These are phyloP conservation scores for Apiotrichum sp. DNA, from an alignment of 1,284 basidiomycete species.

Conservation along the genomic window DNA sequence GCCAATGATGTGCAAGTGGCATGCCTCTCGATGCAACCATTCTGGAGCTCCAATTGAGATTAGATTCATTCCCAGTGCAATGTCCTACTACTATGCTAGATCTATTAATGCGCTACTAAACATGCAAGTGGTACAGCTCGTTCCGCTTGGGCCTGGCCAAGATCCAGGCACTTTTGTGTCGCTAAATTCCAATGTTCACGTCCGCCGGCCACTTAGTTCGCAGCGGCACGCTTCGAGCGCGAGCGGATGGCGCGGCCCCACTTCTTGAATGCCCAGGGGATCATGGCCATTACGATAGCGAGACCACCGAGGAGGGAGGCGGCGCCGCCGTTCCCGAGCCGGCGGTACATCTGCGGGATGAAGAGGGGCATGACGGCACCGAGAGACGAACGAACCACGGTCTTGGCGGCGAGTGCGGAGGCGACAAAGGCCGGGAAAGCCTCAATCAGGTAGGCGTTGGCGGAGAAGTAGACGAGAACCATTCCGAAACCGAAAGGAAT, in stretches of 20 bases:
- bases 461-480: constrained; percentile 37
- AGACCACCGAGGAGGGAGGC: constrained; percentile 24
- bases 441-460: constrained; percentile 32
- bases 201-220: no score
- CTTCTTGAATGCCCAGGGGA: constrained; percentile 29
- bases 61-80: no score
- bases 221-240: constrained; percentile 27
- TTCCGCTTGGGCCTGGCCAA: no score
- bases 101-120: no score
- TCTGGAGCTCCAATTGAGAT: no score
- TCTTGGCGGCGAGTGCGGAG: constrained; percentile 66
- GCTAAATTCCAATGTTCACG: no score
- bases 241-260: constrained; percentile 24
- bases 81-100: no score
- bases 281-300: constrained; percentile 29
- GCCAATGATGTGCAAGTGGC: no score
- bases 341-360: constrained; percentile 57
- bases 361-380: constrained; percentile 67
- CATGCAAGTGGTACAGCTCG: no score
- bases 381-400: constrained; percentile 58
- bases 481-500: constrained; percentile 26
- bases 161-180: no score
- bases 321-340: constrained; percentile 30
- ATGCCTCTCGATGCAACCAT: no score
- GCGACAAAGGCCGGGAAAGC: constrained; percentile 53